These are phyloP conservation scores for Ogataea dorogensis DNA, from an alignment of 805 yeast species.

Conservation along the genomic window DNA sequence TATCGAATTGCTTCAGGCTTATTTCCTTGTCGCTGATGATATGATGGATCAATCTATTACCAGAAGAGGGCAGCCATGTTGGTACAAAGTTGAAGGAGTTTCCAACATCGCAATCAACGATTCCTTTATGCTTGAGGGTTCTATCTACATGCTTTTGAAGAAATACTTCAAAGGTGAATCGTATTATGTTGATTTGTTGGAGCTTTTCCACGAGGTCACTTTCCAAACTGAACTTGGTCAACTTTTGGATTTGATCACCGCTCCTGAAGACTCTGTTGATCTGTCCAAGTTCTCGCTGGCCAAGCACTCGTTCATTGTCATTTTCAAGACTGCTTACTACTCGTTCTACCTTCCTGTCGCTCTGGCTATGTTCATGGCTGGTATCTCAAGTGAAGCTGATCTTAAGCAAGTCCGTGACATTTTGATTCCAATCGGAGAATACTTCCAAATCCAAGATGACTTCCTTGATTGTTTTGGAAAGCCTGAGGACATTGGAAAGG, in stretches of 20 bases:
- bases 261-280: constrained; percentile 94
- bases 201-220: constrained; percentile 94
- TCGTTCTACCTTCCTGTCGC: constrained; percentile 97
- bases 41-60: constrained; percentile 97
- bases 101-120: constrained; percentile 96
- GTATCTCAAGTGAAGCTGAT: constrained; percentile 66
- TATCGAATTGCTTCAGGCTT: constrained; percentile 91
- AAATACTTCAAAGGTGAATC: constrained; percentile 79
- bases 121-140: constrained; percentile 94
- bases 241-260: constrained; percentile 90
- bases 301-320: constrained; percentile 93
- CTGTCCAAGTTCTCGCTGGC: constrained; percentile 78
- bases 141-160: constrained; percentile 85
- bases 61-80: constrained; percentile 98
- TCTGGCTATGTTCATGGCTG: constrained; percentile 91
- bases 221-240: constrained; percentile 98
- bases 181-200: constrained; percentile 87
- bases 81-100: constrained; percentile 82
- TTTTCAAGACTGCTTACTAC: constrained; percentile 95
- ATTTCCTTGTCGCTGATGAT: constrained; percentile 95
- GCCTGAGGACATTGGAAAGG: constrained; percentile 96
- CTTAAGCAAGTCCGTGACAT: constrained; percentile 85
- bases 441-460: constrained; percentile 98
- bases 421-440: constrained; percentile 93
- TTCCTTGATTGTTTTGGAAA: constrained; percentile 95